Conservation (phyloP, 345 rosid genomes). For the Conringia planisiliqua region DNA sequence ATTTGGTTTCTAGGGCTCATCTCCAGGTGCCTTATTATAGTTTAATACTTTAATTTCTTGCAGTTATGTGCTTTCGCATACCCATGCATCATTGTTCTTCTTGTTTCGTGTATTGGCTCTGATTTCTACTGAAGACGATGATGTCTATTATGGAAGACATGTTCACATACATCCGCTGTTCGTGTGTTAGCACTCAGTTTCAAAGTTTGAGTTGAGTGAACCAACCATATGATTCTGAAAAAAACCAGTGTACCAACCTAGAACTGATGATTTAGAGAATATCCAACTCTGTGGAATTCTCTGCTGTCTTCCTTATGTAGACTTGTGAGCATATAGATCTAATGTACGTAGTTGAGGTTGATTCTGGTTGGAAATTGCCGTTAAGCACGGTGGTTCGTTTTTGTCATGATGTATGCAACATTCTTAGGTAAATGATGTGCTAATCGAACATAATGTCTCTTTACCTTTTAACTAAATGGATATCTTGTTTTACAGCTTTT, state of each 20-base stretch:
- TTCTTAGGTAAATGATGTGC: background rate
- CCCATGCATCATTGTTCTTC: background rate
- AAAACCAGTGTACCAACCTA: background rate
- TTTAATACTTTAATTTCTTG: background rate
- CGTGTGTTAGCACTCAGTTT: constrained; percentile 5
- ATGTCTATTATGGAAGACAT: background rate
- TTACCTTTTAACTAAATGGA: background rate
- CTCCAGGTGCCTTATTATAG: constrained; percentile 61
- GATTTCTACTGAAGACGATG: background rate
- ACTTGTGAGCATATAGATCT: background rate
- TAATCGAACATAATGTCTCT: background rate
- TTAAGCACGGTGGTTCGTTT: background rate
- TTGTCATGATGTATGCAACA: background rate
- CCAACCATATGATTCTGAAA: background rate
- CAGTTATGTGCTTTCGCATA: constrained; percentile 5
- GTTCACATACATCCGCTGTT: background rate
- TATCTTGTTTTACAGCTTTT: constrained; percentile 57
- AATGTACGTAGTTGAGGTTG: background rate
- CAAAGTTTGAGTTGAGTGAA: background rate
- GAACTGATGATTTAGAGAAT: background rate
- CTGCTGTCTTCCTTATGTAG: too few species aligned
- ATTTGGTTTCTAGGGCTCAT: constrained; percentile 92
- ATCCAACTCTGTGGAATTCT: background rate
- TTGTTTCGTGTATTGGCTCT: background rate
- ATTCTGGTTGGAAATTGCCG: constrained; percentile 9